A percentile compares a stretch with the other conserved stretches of the same genome.
phyloP scores from a whole-genome alignment of 306 rosid species.

The Quercus ilex region DNA sequence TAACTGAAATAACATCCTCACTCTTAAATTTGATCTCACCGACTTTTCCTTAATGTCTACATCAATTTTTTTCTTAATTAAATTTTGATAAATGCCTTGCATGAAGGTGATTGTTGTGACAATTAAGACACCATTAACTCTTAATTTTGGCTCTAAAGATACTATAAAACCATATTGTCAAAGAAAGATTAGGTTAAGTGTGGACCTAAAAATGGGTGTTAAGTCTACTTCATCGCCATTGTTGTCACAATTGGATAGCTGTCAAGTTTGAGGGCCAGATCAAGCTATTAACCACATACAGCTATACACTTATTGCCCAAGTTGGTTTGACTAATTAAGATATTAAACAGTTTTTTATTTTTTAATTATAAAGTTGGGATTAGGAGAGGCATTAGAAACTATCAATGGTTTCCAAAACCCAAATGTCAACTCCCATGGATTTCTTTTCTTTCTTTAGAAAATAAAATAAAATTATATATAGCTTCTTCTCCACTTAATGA shows the following conservation, averaged over 20 bases:
- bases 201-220: conserved; percentile 20
- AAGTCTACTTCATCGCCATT: conserved; percentile 25
- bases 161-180: not conserved
- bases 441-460: too few relatives aligned
- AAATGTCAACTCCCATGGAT: too few relatives aligned
- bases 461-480: too few relatives aligned
- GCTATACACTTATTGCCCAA: not conserved
- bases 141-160: not conserved
- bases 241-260: not conserved
- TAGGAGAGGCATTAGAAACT: not conserved
- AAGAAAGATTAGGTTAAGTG: conserved; percentile 3
- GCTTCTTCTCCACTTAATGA: not conserved
- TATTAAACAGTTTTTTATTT: not conserved
- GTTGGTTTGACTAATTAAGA: not conserved
- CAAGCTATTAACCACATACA: not conserved
- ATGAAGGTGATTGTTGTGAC: conserved; percentile 2
- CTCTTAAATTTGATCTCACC: not conserved
- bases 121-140: not conserved
- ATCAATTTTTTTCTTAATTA: not conserved
- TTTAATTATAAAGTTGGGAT: not conserved
- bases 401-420: not conserved
- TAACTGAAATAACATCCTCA: not conserved
- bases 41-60: not conserved
- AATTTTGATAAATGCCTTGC: not conserved
- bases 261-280: not conserved